Evolutionary conservation across 2,329 filamentous ascomycete species (phyloP), one percentile per base, ranked within the genome.

Genomic region (Ceratocystis huliohia): DNA sequence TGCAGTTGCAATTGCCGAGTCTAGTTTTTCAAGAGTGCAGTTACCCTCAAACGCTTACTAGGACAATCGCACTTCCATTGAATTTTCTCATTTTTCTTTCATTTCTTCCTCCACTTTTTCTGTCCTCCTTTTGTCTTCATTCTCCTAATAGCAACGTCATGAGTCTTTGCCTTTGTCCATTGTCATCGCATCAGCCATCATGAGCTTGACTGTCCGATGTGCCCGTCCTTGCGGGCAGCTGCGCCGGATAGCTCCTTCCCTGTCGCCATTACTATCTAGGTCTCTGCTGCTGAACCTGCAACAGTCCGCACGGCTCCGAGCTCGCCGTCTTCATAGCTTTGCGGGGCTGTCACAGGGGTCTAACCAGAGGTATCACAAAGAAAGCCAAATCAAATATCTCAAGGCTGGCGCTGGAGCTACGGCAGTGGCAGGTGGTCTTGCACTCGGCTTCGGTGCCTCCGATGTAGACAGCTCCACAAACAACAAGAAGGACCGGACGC

Each of bases 171-270:
- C 50, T 22, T 20, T 30, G n/a, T 20, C 37, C 37, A 41, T 48
- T 45, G 46, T 25, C 50, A n/a, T 17, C 25, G n/a, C 48, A 25
- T 46, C 50, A 57, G 22, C 56, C 44, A 65, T 56, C 46, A 67
- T 67, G 66, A 67, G 66, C 66, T 30, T 67, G 46, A 46, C 57
- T 67, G 53, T 67, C 37, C 63, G 61, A 28, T 65, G 62, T 48
- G 63, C 63, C 33, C 56, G 63, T 20, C 66, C 56, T 37, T 50
- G 37, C 22, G 50, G 50, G 28, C 57, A 7, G 50, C 37, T 41
- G 44, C 53, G 8, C n/a, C 61, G 37, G 50, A 28, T 30, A 56
- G 33, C 37, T 44, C 37, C 48, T 53, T 53, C 48, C 15, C 22
- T 62, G 46, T 63, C 28, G 22, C 48, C 28, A 37, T 28, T n/a